Conservation (phyloP, 352 stramenopile genomes). For the Phytophthora aleatoria region DNA sequence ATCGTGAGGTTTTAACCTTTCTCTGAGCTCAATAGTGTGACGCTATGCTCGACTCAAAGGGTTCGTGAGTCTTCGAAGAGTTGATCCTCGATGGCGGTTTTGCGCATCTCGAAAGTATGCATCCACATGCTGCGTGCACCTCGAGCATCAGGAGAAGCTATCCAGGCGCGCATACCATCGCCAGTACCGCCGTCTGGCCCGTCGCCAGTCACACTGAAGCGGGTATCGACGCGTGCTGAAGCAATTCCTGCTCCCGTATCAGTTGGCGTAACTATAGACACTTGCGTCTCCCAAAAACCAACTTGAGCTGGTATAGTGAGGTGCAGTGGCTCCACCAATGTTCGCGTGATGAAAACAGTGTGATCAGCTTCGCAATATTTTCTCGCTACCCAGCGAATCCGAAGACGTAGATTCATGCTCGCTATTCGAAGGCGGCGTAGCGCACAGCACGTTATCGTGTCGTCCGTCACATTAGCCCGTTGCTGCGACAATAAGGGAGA, state of each 20-base stretch:
- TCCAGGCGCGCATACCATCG: constrained; percentile 20
- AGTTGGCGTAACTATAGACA: constrained; percentile 10
- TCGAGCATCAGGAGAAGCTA: constrained; percentile 4
- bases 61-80: constrained; percentile 23
- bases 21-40: too few species aligned
- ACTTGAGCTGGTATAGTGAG: not conserved
- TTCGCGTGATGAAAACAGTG: constrained; percentile 18
- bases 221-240: constrained; percentile 5
- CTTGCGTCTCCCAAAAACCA: constrained; percentile 26
- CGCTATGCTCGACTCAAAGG: not conserved
- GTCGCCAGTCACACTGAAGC: constrained; percentile 13
- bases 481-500: not conserved
- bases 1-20: too few species aligned
- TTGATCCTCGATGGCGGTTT: constrained; percentile 17
- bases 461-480: not conserved
- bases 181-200: constrained; percentile 2
- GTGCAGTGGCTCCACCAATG: constrained; percentile 17
- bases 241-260: not conserved
- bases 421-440: constrained; percentile 6
- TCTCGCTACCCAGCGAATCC: constrained; percentile 18
- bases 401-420: constrained; percentile 14
- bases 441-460: constrained; percentile 18
- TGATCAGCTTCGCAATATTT: constrained; percentile 15
- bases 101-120: constrained; percentile 16
- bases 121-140: constrained; percentile 12